Base-by-base conservation (phyloP, 2,329 filamentous ascomycete species). In the Claviceps arundinis region DNA sequence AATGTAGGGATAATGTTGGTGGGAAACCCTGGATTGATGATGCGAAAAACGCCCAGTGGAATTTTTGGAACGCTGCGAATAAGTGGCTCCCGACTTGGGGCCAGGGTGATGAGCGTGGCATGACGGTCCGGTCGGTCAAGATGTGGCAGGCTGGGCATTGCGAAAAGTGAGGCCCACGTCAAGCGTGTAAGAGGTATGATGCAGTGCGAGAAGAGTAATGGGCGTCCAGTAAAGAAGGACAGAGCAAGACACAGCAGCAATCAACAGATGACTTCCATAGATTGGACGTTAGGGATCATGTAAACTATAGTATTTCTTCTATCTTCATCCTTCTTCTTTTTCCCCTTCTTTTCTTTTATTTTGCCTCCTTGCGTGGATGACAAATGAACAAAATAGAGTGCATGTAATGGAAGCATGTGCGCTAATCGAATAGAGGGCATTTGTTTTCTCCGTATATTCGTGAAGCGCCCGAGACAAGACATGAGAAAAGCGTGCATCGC, bases 41-140 rank as follows among this genome's bases (percentile, higher is more conserved):
- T 16, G 64, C 68, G 22, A 64, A 63, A 4, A 70, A 65, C 37
- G 65, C 69, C 0, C 62, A 64, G 52, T 64, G 61, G 55, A 67
- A 70, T 13, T 76, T 76, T 56, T 74, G 68, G 69, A 62, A 63
- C 30, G 68, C 67, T 2, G 60, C 61, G 24, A 57, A 59, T 52
- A 53, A 63, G 37, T 77, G 74, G 72, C 63, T 70, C 16, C 70
- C 70, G 2, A 75, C 70, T n/a, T 76, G 74, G 74, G 68, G 67
- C 9, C 59, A 66, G 47, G 67, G 66, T 14, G 67, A 68, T 47
- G 60, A 64, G 49, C 65, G 68, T 17, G 72, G 70, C 50, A 70
- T 75, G 71, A 71, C 68, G 14, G 67, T 75, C 43, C 65, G 66
- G 55, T 70, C 64, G 37, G 71, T 74, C 46, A 71, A 68, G 61